These are phyloP conservation scores for Sinapis alba DNA, from an alignment of 441 rosid species.

Conservation along the genomic window DNA sequence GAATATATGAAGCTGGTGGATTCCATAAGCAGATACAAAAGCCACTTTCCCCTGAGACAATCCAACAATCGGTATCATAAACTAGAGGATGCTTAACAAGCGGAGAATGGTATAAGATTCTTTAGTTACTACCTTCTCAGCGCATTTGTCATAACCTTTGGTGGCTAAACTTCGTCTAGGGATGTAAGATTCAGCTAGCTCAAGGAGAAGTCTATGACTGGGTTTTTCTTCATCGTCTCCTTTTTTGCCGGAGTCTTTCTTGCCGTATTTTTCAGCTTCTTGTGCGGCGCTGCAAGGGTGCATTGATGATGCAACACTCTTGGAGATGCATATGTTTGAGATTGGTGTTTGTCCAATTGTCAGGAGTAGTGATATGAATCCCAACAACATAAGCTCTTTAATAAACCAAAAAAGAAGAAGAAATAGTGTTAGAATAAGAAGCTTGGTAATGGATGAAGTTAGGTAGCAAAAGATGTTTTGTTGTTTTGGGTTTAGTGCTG, in stretches of 20 bases:
- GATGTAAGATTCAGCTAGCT: slow-evolving; percentile 41
- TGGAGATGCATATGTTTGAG: slow-evolving; percentile 64
- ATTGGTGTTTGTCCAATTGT: slow-evolving; percentile 57
- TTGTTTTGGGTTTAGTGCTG: background rate
- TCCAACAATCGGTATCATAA: background rate
- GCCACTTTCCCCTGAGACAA: slow-evolving; percentile 57
- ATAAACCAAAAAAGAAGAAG: background rate
- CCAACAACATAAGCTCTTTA: slow-evolving; percentile 72
- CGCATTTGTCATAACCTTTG: slow-evolving; percentile 51
- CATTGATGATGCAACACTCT: slow-evolving; percentile 46
- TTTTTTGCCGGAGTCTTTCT: slow-evolving; percentile 24
- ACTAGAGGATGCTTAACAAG: background rate
- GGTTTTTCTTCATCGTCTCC: slow-evolving; percentile 5
- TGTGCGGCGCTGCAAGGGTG: slow-evolving; percentile 55
- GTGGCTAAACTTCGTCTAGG: slow-evolving; percentile 63
- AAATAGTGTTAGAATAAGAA: background rate
- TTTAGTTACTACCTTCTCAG: slow-evolving; percentile 53
- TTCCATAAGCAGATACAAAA: slow-evolving; percentile 59
- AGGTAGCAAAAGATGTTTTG: background rate
- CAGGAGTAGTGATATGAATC: slow-evolving; percentile 75
- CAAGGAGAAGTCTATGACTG: slow-evolving; percentile 34
- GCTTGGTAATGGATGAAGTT: background rate
- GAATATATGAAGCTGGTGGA: slow-evolving; percentile 69
- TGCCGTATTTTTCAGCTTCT: slow-evolving; percentile 15
- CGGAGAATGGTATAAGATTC: background rate